These are phyloP conservation scores for Boletales sp. DNA, from an alignment of 768 basidiomycete species.

Conservation along the genomic window DNA sequence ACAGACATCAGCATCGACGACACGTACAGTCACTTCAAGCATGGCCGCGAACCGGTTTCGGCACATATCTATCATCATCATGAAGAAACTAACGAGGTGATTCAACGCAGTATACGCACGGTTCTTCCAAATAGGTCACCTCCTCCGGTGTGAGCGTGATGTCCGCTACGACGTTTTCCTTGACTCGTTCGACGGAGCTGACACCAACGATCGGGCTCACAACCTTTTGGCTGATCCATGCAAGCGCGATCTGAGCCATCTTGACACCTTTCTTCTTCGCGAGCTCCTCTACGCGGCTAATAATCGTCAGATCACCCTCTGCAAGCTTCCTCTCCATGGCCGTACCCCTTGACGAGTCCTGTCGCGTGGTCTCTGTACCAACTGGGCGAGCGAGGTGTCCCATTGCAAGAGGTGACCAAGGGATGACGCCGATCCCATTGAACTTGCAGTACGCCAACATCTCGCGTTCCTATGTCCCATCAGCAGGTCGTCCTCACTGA, in stretches of 20 bases:
- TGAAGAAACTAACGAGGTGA: too few species aligned
- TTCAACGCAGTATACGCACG: too few species aligned
- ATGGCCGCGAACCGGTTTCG: conserved; percentile 19
- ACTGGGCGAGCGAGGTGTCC: conserved; percentile 40
- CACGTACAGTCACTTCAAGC: not conserved
- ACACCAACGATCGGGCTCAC: conserved; percentile 44
- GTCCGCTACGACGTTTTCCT: conserved; percentile 25
- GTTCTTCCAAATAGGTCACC: conserved; percentile 22
- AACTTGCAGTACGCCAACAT: conserved; percentile 45
- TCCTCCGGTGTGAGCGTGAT: conserved; percentile 29
- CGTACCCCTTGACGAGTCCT: conserved; percentile 14
- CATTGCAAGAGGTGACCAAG: conserved; percentile 43
- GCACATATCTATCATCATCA: conserved; percentile 11
- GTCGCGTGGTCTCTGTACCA: conserved; percentile 22
- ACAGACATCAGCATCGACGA: too few species aligned
- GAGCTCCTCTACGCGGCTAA: conserved; percentile 34
- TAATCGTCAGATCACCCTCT: conserved; percentile 34
- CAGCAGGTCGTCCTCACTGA: not conserved
- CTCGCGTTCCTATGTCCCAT: conserved; percentile 37
- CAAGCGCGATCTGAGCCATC: conserved; percentile 46
- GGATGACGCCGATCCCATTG: conserved; percentile 52
- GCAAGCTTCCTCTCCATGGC: conserved; percentile 21
- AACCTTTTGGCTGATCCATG: conserved; percentile 40
- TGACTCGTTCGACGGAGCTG: conserved; percentile 31
- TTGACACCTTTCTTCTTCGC: conserved; percentile 28